These are phyloP conservation scores for Exophiala sp. DNA, from an alignment of 2,329 filamentous ascomycete species.

Conservation along the genomic window DNA sequence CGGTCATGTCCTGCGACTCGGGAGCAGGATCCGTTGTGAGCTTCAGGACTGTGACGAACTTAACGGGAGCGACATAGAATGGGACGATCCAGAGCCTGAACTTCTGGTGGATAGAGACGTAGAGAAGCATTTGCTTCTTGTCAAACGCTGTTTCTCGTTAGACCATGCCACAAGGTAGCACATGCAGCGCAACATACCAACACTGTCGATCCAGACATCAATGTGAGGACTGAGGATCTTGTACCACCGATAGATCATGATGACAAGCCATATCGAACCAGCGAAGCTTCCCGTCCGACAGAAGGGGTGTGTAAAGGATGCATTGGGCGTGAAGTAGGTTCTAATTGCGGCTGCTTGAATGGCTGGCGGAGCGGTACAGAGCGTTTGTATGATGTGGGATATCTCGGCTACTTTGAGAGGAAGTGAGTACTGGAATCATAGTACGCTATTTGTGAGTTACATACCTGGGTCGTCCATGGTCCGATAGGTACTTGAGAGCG, in stretches of 20 bases:
- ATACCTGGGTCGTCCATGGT: constrained; percentile 26
- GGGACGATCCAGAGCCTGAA: constrained; percentile 77
- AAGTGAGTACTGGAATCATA: background rate
- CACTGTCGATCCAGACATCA: constrained; percentile 61
- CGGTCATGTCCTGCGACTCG: constrained; percentile 34
- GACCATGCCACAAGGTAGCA: background rate
- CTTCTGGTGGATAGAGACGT: constrained; percentile 68
- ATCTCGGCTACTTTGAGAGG: constrained; percentile 48
- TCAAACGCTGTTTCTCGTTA: constrained; percentile 59
- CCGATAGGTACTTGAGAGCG: background rate
- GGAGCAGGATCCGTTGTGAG: constrained; percentile 56
- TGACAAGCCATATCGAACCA: constrained; percentile 65
- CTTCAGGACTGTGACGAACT: constrained; percentile 64
- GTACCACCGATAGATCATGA: constrained; percentile 76
- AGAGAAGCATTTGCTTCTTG: constrained; percentile 62
- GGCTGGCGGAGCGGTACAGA: constrained; percentile 64
- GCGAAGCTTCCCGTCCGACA: constrained; percentile 60
- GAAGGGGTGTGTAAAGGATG: constrained; percentile 74
- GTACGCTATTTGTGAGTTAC: background rate
- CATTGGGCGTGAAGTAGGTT: constrained; percentile 68
- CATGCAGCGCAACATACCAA: constrained; percentile 43
- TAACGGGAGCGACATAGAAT: constrained; percentile 66
- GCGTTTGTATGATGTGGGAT: constrained; percentile 59
- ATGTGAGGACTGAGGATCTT: constrained; percentile 76
- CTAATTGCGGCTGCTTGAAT: constrained; percentile 64